Evolutionary conservation across 2,329 filamentous ascomycete genomes (phyloP).

Genomic region (Amauroascus niger): DNA sequence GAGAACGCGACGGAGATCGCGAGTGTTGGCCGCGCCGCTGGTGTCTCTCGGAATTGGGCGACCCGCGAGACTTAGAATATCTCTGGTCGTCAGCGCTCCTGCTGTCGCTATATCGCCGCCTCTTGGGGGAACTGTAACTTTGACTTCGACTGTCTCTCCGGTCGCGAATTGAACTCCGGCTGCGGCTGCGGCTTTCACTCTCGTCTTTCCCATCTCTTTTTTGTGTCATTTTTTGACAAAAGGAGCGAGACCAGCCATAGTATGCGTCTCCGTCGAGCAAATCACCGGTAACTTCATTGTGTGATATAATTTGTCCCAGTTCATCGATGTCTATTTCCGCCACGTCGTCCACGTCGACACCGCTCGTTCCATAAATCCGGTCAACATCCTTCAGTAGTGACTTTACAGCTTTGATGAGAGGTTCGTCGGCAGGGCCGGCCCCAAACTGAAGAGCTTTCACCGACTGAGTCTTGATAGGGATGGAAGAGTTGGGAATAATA

Average conservation of each 20-base stretch:
- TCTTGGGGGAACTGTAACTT: constrained; percentile 35
- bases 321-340: constrained; percentile 58
- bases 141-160: constrained; percentile 37
- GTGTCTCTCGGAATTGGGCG: constrained; percentile 22
- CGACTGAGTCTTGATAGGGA: constrained; percentile 60
- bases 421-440: constrained; percentile 57
- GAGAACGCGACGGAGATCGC: constrained; percentile 25
- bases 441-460: constrained; percentile 63
- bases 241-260: constrained; percentile 75
- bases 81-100: constrained; percentile 24
- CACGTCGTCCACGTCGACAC: constrained; percentile 41
- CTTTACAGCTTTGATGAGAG: constrained; percentile 59
- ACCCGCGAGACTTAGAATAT: constrained; percentile 24
- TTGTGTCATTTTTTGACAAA: constrained; percentile 71
- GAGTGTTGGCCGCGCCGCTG: constrained; percentile 20
- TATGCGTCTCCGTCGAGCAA: constrained; percentile 61
- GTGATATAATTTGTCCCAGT: constrained; percentile 58
- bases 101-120: constrained; percentile 35
- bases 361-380: constrained; percentile 52
- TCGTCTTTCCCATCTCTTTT: constrained; percentile 22
- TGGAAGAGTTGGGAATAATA: constrained; percentile 64
- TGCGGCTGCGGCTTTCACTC: constrained; percentile 37
- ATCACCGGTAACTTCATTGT: constrained; percentile 58
- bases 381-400: constrained; percentile 60
- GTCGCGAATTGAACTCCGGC: constrained; percentile 37